A percentile compares a stretch with the other conserved stretches of the same genome.
These are phyloP conservation scores for Paramecium bursaria DNA, from an alignment of 73 alveolate species.

Conservation along the genomic window DNA sequence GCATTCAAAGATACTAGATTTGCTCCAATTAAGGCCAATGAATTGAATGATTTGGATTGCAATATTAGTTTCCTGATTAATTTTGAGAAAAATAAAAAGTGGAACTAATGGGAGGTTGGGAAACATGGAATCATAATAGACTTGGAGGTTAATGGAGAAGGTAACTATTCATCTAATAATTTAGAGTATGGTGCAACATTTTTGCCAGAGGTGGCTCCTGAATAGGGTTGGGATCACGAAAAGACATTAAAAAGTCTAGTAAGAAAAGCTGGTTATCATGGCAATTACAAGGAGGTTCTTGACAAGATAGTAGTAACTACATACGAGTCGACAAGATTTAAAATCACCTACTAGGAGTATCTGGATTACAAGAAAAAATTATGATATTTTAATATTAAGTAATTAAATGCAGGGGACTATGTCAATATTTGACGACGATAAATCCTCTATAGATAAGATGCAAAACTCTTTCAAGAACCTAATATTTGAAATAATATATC, in stretches of 20 bases:
- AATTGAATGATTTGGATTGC: slow-evolving; percentile 77
- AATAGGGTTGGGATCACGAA: slow-evolving; percentile 89
- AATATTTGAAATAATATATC: slow-evolving; percentile 51
- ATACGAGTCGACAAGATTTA: slow-evolving; percentile 62
- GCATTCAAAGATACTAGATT: slow-evolving; percentile 93
- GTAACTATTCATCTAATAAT: no score
- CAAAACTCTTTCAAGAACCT: slow-evolving; percentile 61
- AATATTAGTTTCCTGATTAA: slow-evolving; percentile 87
- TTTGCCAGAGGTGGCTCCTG: slow-evolving; percentile 96
- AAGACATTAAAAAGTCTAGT: slow-evolving; percentile 80
- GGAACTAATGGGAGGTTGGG: slow-evolving; percentile 94
- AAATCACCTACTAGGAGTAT: slow-evolving; percentile 42
- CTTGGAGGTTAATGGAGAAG: slow-evolving; percentile 77
- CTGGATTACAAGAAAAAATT: no score
- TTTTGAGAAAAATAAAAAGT: slow-evolving; percentile 81
- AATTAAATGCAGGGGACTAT: slow-evolving; percentile 27
- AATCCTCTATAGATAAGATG: slow-evolving; percentile 67
- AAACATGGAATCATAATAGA: slow-evolving; percentile 95
- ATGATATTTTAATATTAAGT: no score
- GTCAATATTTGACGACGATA: slow-evolving; percentile 68
- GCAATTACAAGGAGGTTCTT: slow-evolving; percentile 50
- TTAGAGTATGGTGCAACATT: slow-evolving; percentile 80
- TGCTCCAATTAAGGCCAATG: slow-evolving; percentile 81
- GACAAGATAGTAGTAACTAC: slow-evolving; percentile 63
- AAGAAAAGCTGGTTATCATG: slow-evolving; percentile 85